phyloP scores from a whole-genome alignment of 495 filamentous ascomycete species.

The Barbatosphaeria neglecta region DNA sequence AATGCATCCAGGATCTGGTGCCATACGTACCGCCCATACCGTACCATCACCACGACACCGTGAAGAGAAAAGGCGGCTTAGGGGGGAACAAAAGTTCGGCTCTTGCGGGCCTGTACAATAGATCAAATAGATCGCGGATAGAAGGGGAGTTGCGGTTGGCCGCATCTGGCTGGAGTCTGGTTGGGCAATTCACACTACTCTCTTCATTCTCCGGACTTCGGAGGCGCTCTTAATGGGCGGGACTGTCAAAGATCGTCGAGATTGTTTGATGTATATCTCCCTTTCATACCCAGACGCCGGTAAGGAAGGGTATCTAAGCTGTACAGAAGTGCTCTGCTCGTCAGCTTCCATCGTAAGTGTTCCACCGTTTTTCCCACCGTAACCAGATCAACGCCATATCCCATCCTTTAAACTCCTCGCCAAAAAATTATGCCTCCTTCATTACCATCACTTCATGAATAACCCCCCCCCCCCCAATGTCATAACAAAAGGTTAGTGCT shows the following conservation, averaged over 20 bases:
- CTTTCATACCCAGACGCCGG: no score
- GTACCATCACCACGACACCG: no score
- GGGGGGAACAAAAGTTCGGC: no score
- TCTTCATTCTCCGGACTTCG: no score
- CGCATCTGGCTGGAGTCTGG: not conserved
- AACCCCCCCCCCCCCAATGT: not conserved
- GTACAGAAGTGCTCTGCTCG: not conserved
- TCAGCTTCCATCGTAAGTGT: not conserved
- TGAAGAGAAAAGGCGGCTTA: no score
- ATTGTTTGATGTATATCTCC: no score
- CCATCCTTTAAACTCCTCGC: not conserved
- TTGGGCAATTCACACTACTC: not conserved
- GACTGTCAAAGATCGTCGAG: no score
- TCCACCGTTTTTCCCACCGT: not conserved
- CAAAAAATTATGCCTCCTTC: not conserved
- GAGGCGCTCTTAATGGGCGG: no score
- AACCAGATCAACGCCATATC: constrained; percentile 1
- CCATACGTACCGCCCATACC: no score
- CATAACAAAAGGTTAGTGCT: not conserved
- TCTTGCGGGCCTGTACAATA: not conserved
- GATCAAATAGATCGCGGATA: not conserved
- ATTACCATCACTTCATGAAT: no score
- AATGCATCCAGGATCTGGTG: constrained; percentile 4
- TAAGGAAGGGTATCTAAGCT: no score
- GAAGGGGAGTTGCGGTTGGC: not conserved